These are phyloP conservation scores for Torulaspora pretoriensis DNA, from an alignment of 1,139 yeast species.

Conservation along the genomic window DNA sequence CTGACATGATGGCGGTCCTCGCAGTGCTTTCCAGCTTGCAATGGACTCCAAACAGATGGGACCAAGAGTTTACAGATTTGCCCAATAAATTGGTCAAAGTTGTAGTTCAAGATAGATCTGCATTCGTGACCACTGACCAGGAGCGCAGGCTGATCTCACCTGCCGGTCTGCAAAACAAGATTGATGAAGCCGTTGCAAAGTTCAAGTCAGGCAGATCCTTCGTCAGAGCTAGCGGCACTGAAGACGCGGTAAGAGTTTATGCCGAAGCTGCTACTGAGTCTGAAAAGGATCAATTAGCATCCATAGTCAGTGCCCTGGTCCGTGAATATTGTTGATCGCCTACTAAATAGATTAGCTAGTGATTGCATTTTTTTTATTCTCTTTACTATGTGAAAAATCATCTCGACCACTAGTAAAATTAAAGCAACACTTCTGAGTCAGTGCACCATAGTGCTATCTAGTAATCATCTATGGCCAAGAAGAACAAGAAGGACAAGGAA, in stretches of 20 bases:
- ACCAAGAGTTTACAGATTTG: constrained; percentile 68
- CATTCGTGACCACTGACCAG: constrained; percentile 83
- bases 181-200: constrained; percentile 60
- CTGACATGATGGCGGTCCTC: constrained; percentile 77
- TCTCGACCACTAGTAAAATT: background rate
- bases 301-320: constrained; percentile 48
- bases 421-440: background rate
- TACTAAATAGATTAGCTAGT: background rate
- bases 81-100: constrained; percentile 84
- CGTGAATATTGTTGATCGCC: constrained; percentile 8
- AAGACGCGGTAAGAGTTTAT: constrained; percentile 92
- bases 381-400: background rate
- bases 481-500: constrained; percentile 79
- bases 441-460: background rate
- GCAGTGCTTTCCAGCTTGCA: constrained; percentile 57
- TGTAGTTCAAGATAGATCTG: constrained; percentile 72
- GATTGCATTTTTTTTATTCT: constrained; percentile 2
- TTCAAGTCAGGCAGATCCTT: constrained; percentile 73
- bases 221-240: constrained; percentile 97
- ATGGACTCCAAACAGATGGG: constrained; percentile 69
- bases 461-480: constrained; percentile 61
- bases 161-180: constrained; percentile 65
- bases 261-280: constrained; percentile 71
- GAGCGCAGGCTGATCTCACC: constrained; percentile 81
- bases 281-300: constrained; percentile 53